Percentiles rank a stretch among this genome's conserved stretches.
Evolutionary conservation across 1,284 basidiomycete species (phyloP).

Genomic region (Agaricales sp.): DNA sequence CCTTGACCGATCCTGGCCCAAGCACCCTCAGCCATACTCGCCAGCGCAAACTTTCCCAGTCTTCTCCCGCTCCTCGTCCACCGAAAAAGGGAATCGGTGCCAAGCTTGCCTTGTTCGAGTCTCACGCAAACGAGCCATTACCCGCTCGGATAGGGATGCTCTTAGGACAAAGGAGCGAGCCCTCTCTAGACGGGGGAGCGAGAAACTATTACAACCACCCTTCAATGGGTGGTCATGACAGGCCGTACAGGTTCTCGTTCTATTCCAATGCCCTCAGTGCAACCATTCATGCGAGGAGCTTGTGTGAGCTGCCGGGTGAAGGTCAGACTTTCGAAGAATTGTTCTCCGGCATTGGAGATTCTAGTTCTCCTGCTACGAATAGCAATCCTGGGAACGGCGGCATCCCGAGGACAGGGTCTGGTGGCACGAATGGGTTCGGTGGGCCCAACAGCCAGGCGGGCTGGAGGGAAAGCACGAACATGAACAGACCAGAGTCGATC

Average conservation of each 20-base stretch:
- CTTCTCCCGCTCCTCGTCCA: constrained; percentile 52
- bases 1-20: constrained; percentile 18
- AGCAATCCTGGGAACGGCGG: not conserved
- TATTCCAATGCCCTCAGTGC: constrained; percentile 91
- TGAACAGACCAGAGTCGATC: constrained; percentile 1
- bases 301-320: constrained; percentile 90
- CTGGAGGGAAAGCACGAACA: constrained; percentile 5
- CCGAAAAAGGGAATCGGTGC: constrained; percentile 62
- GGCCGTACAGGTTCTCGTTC: constrained; percentile 97
- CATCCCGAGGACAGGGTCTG: constrained; percentile 4
- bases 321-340: constrained; percentile 91
- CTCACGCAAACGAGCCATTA: constrained; percentile 36
- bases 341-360: constrained; percentile 47
- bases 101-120: constrained; percentile 91
- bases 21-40: constrained; percentile 39
- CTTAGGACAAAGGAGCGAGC: constrained; percentile 18
- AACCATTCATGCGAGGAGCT: constrained; percentile 89
- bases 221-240: constrained; percentile 56
- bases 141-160: constrained; percentile 29
- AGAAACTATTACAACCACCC: constrained; percentile 7
- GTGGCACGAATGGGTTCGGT: not conserved
- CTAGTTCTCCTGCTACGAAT: not conserved
- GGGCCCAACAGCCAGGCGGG: not conserved
- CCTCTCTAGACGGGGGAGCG: constrained; percentile 9
- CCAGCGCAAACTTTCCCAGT: constrained; percentile 79